phyloP scores from a whole-genome alignment of 805 yeast species.

The Cyberlindnera bimundalis region DNA sequence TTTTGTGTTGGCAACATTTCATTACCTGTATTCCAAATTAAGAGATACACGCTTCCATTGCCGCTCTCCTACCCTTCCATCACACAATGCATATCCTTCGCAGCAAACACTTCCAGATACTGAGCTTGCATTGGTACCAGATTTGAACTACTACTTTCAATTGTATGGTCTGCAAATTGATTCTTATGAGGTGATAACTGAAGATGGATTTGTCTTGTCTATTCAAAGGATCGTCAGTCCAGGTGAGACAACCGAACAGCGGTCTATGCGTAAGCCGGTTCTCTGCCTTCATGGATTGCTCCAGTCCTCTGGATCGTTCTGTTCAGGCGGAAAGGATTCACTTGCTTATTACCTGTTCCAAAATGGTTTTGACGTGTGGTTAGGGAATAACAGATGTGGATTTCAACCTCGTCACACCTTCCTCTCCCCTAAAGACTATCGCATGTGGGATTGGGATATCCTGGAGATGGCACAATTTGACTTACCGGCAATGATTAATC shows the following conservation, averaged over 20 bases:
- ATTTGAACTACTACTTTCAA: constrained; percentile 64
- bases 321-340: constrained; percentile 79
- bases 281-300: constrained; percentile 81
- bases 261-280: constrained; percentile 52
- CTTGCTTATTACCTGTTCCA: constrained; percentile 55
- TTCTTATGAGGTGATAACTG: constrained; percentile 60
- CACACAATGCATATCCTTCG: too few relatives aligned
- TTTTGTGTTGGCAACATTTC: constrained; percentile 16
- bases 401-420: constrained; percentile 65
- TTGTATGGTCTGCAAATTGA: constrained; percentile 57
- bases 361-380: constrained; percentile 81
- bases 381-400: constrained; percentile 89
- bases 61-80: background rate
- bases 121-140: constrained; percentile 39
- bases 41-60: background rate
- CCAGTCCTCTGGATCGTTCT: constrained; percentile 82
- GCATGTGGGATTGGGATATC: constrained; percentile 94
- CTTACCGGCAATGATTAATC: constrained; percentile 66
- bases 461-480: constrained; percentile 79
- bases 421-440: constrained; percentile 38
- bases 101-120: too few relatives aligned
- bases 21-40: background rate
- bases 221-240: constrained; percentile 63
- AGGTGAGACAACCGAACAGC: constrained; percentile 18
- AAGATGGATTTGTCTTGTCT: constrained; percentile 74